A percentile compares a stretch with the other conserved stretches of the same genome.
These are phyloP conservation scores for Aspergillus novofumigatus DNA, from an alignment of 2,329 filamentous ascomycete species.

Conservation along the genomic window DNA sequence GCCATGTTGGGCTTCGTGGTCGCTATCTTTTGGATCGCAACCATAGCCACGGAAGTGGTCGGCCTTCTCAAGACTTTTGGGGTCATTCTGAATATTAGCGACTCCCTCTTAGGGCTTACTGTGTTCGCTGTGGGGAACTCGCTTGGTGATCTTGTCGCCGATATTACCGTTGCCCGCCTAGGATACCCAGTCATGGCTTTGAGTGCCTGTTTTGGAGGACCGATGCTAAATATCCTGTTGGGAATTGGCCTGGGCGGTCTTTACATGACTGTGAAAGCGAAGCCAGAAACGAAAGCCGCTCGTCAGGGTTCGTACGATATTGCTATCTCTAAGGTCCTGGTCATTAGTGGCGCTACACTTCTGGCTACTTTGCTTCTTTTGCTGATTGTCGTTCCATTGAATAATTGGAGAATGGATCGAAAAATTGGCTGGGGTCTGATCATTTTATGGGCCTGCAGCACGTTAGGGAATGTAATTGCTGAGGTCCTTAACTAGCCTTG, in stretches of 20 bases:
- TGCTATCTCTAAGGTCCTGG: constrained; percentile 75
- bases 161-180: constrained; percentile 88
- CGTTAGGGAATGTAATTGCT: constrained; percentile 72
- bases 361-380: constrained; percentile 74
- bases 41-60: constrained; percentile 92
- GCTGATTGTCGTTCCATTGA: constrained; percentile 75
- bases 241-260: constrained; percentile 89
- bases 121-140: constrained; percentile 97
- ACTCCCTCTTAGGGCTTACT: constrained; percentile 90
- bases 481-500: constrained; percentile 52
- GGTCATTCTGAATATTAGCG: constrained; percentile 86
- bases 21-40: constrained; percentile 92
- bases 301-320: constrained; percentile 66
- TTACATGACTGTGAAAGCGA: constrained; percentile 70
- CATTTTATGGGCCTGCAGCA: constrained; percentile 74
- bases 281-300: constrained; percentile 10
- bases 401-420: constrained; percentile 78
- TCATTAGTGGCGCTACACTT: constrained; percentile 81
- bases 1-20: constrained; percentile 90
- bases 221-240: constrained; percentile 94
- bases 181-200: constrained; percentile 96
- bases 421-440: constrained; percentile 80
- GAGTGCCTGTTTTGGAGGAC: constrained; percentile 94
- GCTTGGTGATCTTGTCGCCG: constrained; percentile 86
- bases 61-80: constrained; percentile 90